Base-by-base conservation (phyloP, 2,329 filamentous ascomycete species). In the Cadophora sp. region DNA sequence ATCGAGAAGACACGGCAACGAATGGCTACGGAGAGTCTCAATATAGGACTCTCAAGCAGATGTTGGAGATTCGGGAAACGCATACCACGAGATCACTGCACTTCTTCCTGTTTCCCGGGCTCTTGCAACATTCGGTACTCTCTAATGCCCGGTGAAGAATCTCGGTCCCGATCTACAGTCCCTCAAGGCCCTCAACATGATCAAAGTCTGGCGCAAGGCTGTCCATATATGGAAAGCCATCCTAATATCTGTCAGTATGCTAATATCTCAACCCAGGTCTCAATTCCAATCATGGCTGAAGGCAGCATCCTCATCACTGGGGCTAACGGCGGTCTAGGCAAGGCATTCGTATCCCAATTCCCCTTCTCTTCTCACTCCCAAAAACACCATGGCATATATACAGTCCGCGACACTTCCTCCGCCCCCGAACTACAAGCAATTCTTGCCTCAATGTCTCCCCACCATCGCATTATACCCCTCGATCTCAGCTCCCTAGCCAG, bases 301-400 rank as follows among this genome's bases (percentile, higher is more conserved):
- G 30, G 51, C 3, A 58, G 62, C 20, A 22, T 58, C 18, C n/a
- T 64, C 36, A 39, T 59, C 43, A 59, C 43, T n/a, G n/a, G 39
- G 4, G 53, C 47, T 14, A 64, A 48, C 24, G 18, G 36, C 20
- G 51, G 60, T 33, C 48, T 55, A 33, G 48, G 60, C 9, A 62
- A 24, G 4, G 60, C 48, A 5, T 62, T 20, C n/a, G 36, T n/a
- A 16, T 48, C 45, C 4, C 20, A 48, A 48, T 48, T 48, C 14
- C 16, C 20, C 45, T n/a, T 16, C 16, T 48, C 45, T 5, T 16
- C 45, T 30, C 20, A 48, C 45, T n/a, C 18, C 18, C 6, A 48
- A 14, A 48, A 7, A 48, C 20, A 48, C 20, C 45, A 48, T 18
- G 45, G 20, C 45, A 48, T 39, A 22, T 48, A 18, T 9, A 48